A percentile compares a stretch with the other conserved stretches of the same genome.
Conservation (phyloP, 2,329 filamentous ascomycete genomes). For the Trichoderma koningiopsis region DNA sequence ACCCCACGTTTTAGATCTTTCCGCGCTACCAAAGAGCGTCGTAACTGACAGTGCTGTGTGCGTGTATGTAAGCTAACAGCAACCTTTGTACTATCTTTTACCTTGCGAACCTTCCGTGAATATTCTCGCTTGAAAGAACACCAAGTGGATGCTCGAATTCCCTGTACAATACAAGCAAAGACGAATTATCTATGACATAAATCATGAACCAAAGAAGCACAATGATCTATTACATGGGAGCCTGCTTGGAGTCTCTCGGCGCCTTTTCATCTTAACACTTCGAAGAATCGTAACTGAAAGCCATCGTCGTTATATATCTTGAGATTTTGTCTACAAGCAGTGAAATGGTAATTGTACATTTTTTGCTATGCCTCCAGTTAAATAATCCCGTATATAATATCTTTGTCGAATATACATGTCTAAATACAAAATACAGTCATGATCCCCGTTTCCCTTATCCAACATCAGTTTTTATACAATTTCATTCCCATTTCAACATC, state of each 20-base stretch:
- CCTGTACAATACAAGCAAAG: not conserved
- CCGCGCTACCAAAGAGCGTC: not conserved
- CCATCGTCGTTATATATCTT: slow-evolving; percentile 71
- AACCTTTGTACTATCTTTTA: too few relatives aligned
- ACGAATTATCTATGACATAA: not conserved
- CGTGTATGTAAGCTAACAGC: too few relatives aligned
- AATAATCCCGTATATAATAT: too few relatives aligned
- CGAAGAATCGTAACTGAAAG: slow-evolving; percentile 62
- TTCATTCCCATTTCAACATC: not conserved
- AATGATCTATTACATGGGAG: slow-evolving; percentile 75
- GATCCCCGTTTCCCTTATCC: not conserved
- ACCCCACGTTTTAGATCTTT: not conserved
- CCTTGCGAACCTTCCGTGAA: too few relatives aligned
- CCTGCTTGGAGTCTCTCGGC: slow-evolving; percentile 62
- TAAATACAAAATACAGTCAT: not conserved
- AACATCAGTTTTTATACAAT: not conserved
- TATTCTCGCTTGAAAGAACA: too few relatives aligned
- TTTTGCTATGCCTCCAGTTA: too few relatives aligned
- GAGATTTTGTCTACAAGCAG: too few relatives aligned
- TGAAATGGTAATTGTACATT: too few relatives aligned
- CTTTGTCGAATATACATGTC: not conserved
- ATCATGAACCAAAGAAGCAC: slow-evolving; percentile 64
- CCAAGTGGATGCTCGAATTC: too few relatives aligned
- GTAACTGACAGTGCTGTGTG: too few relatives aligned
- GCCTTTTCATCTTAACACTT: slow-evolving; percentile 46